phyloP scores from a whole-genome alignment of 2,329 filamentous ascomycete genomes.

The Dactylellina sp. region DNA sequence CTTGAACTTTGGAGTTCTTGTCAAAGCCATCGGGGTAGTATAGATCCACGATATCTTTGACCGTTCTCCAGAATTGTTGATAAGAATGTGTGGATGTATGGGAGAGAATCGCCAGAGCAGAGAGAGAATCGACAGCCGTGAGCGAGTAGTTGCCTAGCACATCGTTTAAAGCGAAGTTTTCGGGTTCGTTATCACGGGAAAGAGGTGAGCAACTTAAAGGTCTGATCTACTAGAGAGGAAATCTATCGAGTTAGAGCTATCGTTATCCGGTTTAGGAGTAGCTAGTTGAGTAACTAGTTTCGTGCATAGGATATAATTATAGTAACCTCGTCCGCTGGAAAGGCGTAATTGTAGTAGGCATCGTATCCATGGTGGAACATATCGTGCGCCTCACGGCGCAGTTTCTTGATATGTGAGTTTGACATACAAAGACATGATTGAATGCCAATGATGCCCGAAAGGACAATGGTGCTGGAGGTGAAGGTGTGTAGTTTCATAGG shows the following conservation, averaged over 20 bases:
- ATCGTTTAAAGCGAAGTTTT: conserved; percentile 89
- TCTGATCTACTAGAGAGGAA: conserved; percentile 72
- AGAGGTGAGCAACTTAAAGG: conserved; percentile 86
- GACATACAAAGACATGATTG: conserved; percentile 52
- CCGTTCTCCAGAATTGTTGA: conserved; percentile 72
- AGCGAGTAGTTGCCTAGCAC: conserved; percentile 96
- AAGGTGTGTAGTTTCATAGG: conserved; percentile 43
- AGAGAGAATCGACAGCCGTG: conserved; percentile 93
- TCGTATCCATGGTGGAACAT: conserved; percentile 55
- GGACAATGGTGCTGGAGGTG: conserved; percentile 31
- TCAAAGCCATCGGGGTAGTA: conserved; percentile 80
- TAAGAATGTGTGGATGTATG: conserved; percentile 69
- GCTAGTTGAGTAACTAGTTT: not conserved
- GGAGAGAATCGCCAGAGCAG: conserved; percentile 88
- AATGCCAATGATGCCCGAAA: conserved; percentile 35
- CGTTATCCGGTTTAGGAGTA: not conserved
- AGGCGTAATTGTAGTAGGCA: conserved; percentile 43
- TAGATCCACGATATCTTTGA: conserved; percentile 61
- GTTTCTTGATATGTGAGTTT: conserved; percentile 40
- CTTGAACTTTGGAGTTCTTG: conserved; percentile 96
- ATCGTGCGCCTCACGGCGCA: conserved; percentile 44
- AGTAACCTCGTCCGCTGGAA: conserved; percentile 49
- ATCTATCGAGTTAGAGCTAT: conserved; percentile 24
- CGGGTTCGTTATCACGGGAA: conserved; percentile 83
- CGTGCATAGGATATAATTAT: not conserved